phyloP scores from a whole-genome alignment of 129 eudicot species.

The Tanacetum coccineum region DNA sequence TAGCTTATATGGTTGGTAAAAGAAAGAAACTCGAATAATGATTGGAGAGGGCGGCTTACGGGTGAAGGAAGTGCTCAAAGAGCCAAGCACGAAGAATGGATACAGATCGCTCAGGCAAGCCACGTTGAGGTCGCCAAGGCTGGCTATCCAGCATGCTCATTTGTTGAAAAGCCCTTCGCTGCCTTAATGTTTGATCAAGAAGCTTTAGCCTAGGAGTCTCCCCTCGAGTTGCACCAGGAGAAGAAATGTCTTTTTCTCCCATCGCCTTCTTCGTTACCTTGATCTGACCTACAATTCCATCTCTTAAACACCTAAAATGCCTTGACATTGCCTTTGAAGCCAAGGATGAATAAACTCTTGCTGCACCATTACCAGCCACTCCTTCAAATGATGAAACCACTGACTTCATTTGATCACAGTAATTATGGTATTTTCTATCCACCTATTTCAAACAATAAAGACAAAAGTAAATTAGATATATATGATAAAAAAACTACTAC shows the following conservation, averaged over 20 bases:
- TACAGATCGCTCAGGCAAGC: constrained; percentile 89
- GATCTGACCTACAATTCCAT: constrained; percentile 72
- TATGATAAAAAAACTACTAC: too few relatives aligned
- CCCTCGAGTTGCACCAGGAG: constrained; percentile 73
- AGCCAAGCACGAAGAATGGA: constrained; percentile 99
- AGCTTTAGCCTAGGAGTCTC: constrained; percentile 93
- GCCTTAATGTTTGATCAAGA: constrained; percentile 88
- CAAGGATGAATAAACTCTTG: constrained; percentile 69
- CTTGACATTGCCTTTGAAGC: constrained; percentile 99
- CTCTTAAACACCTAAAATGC: constrained; percentile 85
- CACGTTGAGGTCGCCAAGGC: constrained; percentile 99
- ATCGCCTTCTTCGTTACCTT: constrained; percentile 70
- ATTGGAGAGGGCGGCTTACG: constrained; percentile 40
- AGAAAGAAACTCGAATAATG: neutral
- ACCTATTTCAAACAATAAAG: constrained; percentile 42
- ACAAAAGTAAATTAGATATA: constrained; percentile 3
- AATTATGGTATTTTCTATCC: constrained; percentile 94
- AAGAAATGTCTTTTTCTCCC: constrained; percentile 74
- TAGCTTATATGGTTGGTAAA: neutral
- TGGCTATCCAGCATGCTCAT: constrained; percentile 87
- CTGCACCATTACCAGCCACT: constrained; percentile 82
- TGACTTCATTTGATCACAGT: constrained; percentile 88
- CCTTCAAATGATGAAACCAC: constrained; percentile 83
- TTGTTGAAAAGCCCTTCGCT: constrained; percentile 87
- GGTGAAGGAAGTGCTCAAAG: constrained; percentile 96